Evolutionary conservation across 495 filamentous ascomycete species (phyloP), one percentile per base, ranked within the genome.

Genomic region (Penicillium cinerascens): DNA sequence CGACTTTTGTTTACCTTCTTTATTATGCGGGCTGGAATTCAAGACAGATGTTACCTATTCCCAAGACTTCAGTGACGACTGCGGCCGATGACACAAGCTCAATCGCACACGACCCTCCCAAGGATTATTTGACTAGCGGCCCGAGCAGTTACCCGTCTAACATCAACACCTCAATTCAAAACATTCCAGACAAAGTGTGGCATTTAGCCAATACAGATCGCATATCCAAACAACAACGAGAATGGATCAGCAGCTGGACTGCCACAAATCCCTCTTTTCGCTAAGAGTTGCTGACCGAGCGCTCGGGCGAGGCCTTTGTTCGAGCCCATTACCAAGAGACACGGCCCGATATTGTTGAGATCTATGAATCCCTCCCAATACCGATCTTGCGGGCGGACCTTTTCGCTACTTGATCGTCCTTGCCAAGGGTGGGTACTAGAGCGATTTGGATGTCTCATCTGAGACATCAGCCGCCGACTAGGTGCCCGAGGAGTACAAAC

Each of bases 341-440:
- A 23, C 55, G 69, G 43, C 66, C 73, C 13, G 63, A 74, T 22
- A 71, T 80, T 21, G 55, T 76, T 45, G 59, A 76, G 17, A 59
- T 71, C 13, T 79, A 70, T 52, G 46, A 67, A n/a, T 49, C 52
- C 8, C 56, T 80, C 26, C 57, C 65, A 20, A 73, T 78, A 33
- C 67, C 72, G 0, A 78, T 78, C 49, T 56, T 79, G 27, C 79
- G 78, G 49, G 78, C 80, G 7, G 82, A 85, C 58, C 68, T 85
- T 15, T 69, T 84, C 79, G 81, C 9, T 83, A 85, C 53, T 64
- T 84, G 51, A 61, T 83, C 29, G 66, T 86, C 52, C 77, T 79
- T 27, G 73, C 74, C 43, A 76, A 85, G 55, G 82, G 81, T 20
- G 81, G 81, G 0, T 40, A 81, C 8, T 85, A 78, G 59, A 78